Base-by-base conservation (phyloP, 495 filamentous ascomycete genomes). In the Annulohypoxylon moriforme region DNA sequence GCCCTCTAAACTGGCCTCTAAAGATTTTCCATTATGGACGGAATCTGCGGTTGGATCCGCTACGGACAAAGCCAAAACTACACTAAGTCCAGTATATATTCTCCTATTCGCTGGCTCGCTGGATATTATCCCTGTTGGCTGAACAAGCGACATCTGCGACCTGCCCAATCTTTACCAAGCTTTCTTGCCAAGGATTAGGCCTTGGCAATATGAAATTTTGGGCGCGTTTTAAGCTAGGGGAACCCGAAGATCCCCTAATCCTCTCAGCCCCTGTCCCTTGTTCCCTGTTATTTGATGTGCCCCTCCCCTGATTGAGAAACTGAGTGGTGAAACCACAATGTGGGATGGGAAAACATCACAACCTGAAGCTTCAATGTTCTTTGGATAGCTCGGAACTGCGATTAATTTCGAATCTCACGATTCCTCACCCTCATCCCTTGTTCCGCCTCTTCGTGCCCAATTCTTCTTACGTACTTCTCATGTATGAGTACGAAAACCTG, bases 101-200 rank as follows among this genome's bases (percentile, higher is more conserved):
- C 31, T 70, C 60, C 60, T 55, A 71, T 71, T 71, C 22, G 68
- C 49, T 56, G 44, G 31, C 18, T 25, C 11, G 25, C 36, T 29
- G 42, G 4, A 4, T 13, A 16, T 16, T 18, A 56, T n/a, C 64
- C 69, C 44, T 64, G 60, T 53, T 65, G 58, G 49, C 60, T 61
- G 44, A 57, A 67, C 55, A 33, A n/a, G n/a, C n/a, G n/a, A n/a
- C n/a, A n/a, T n/a, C n/a, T 31, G 60, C 31, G 34, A 61, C 42
- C 60, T 65, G 46, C 65, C 65, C 65, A 60, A 64, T 73, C 33
- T 68, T 25, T 42, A 61, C 67, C 61, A 74, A 74, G 72, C 72
- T 74, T 74, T 74, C 18, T 68, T 71, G 71, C 67, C 67, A 56
- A 56, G 52, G 18, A 8, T 27, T 18, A 70, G 70, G 20, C 61